Base-by-base conservation (phyloP, 768 basidiomycete genomes). In the Zangia roseola region DNA sequence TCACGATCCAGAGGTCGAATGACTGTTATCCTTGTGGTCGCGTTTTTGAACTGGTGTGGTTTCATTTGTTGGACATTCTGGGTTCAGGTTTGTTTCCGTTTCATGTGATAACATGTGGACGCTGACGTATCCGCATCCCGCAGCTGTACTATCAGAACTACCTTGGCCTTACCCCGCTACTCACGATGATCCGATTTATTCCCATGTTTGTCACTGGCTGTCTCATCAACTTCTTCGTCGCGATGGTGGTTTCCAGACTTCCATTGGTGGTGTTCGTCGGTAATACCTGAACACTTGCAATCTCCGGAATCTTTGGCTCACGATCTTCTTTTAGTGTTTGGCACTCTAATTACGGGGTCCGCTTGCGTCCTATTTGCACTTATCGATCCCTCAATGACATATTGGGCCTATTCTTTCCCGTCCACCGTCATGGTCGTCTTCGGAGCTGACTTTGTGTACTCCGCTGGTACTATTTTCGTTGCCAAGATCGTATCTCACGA, bases 371-470 rank as follows among this genome's bases (percentile, higher is more conserved):
- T 90, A 5, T 87, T 90, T 56, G 88, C 88, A 2, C 54, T 86
- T 3, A 86, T 90, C 53, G 54, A 78, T 19, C 77, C 84, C 0
- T 53, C 63, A 0, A 70, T 70, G 6, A 66, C 81, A 2, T 91
- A 83, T 56, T 91, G 89, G 90, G 84, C 84, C 1, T 86, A 75
- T 50, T 82, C 80, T 4, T 91, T 91, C 65, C 86, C 88, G 0
- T 78, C 83, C 1, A 77, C 86, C 0, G 67, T 80, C 34, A 49
- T 86, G 38, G 68, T 78, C 20, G 88, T 90, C 12, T 75, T 88
- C 40, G 90, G 90, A 17, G 86, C 82, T 1, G 90, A 91, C 59
- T 88, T 91, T 52, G 81, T 87, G 2, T 91, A 82, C 58, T 71
- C 89, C 0, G 69, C 81, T 0, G 90, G 89, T 2, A 86, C 85